phyloP scores from a whole-genome alignment of 208 protist genomes.

The Trypanosoma melophagium region DNA sequence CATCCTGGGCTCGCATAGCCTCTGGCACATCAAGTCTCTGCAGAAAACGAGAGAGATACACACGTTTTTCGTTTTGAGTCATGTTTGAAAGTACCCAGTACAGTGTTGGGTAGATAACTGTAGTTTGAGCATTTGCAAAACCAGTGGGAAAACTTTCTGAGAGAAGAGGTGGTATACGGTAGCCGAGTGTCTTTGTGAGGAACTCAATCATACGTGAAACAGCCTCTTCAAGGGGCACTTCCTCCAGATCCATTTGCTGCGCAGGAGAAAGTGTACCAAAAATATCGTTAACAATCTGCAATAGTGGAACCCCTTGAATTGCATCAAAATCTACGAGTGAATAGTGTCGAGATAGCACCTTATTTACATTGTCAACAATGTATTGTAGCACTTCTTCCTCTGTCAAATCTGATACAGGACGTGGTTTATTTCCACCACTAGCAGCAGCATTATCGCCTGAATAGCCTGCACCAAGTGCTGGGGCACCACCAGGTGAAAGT shows the following conservation, averaged over 20 bases:
- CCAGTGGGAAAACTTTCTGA: conserved; percentile 68
- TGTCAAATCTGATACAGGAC: conserved; percentile 39
- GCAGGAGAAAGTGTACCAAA: conserved; percentile 71
- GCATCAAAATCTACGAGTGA: conserved; percentile 89
- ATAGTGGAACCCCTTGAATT: conserved; percentile 51
- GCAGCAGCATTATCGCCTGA: neutral
- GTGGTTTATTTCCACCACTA: conserved; percentile 3
- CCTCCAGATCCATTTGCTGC: conserved; percentile 65
- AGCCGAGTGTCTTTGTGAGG: conserved; percentile 79
- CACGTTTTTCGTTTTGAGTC: conserved; percentile 86
- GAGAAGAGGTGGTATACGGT: conserved; percentile 71
- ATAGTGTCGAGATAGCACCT: conserved; percentile 63
- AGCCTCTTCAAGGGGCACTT: conserved; percentile 39
- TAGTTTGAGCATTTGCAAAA: conserved; percentile 74
- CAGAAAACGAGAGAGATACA: conserved; percentile 88
- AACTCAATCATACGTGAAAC: conserved; percentile 78
- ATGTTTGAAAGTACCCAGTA: conserved; percentile 91
- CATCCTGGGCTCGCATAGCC: conserved; percentile 81
- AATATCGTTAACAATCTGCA: conserved; percentile 87
- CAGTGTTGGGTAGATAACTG: conserved; percentile 85
- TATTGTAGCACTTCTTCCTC: conserved; percentile 71
- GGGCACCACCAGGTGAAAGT: neutral
- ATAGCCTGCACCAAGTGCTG: neutral
- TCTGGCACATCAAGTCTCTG: conserved; percentile 85
- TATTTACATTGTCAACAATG: conserved; percentile 85